phyloP scores from a whole-genome alignment of 306 rosid genomes.

The Castanea mollissima region DNA sequence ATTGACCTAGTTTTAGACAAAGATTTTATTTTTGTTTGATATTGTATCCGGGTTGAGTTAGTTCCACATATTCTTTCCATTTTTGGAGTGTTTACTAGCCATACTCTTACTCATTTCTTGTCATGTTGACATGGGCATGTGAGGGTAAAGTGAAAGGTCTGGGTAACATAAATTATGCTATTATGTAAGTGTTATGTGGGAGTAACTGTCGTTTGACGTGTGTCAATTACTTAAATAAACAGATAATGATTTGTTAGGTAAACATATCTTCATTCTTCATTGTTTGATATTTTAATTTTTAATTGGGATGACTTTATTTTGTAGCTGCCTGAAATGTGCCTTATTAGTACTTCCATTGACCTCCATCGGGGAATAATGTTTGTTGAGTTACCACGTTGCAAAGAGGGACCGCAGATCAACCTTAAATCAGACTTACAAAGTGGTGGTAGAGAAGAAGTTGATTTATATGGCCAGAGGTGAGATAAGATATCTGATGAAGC shows the following conservation, averaged over 20 bases:
- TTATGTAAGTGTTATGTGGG: background rate
- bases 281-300: slow-evolving; percentile 8
- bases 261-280: background rate
- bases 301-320: slow-evolving; percentile 32
- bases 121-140: background rate
- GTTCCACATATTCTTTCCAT: background rate
- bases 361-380: slow-evolving; percentile 61
- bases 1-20: background rate
- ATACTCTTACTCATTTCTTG: background rate
- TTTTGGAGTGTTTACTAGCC: background rate
- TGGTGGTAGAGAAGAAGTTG: slow-evolving; percentile 45
- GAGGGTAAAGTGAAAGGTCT: background rate
- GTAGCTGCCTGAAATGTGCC: slow-evolving; percentile 86
- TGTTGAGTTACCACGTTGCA: slow-evolving; percentile 72
- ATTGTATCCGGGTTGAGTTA: background rate
- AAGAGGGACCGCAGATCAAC: slow-evolving; percentile 53
- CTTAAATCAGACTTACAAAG: slow-evolving; percentile 33
- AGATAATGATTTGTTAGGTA: background rate
- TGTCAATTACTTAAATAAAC: background rate
- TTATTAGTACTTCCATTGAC: slow-evolving; percentile 64
- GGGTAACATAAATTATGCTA: background rate
- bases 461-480: slow-evolving; percentile 66
- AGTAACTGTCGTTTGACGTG: background rate
- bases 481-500: background rate
- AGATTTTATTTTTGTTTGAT: background rate